phyloP scores from a whole-genome alignment of 192 early-diverging fungal species.

The Coemansia sp. region DNA sequence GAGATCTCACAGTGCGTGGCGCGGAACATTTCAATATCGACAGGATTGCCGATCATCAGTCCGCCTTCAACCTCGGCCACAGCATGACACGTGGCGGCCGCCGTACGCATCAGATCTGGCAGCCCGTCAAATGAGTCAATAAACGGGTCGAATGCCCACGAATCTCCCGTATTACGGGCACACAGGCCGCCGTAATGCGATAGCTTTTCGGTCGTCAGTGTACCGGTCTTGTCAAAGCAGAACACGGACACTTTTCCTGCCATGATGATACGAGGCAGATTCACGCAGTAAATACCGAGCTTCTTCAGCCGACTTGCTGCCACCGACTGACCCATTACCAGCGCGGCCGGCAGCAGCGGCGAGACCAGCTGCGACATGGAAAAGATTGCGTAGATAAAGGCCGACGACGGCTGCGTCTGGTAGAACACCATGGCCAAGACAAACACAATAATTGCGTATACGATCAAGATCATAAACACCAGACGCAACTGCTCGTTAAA shows the following conservation, averaged over 20 bases:
- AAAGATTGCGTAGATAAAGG: constrained; percentile 78
- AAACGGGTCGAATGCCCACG: constrained; percentile 56
- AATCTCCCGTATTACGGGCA: constrained; percentile 39
- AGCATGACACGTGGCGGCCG: constrained; percentile 64
- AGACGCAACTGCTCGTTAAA: constrained; percentile 79
- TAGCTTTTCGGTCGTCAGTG: constrained; percentile 72
- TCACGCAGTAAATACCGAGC: constrained; percentile 71
- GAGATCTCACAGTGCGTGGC: constrained; percentile 55
- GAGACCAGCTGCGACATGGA: constrained; percentile 68
- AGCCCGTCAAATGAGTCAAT: constrained; percentile 54
- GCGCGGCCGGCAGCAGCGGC: constrained; percentile 69
- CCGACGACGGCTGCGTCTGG: constrained; percentile 54
- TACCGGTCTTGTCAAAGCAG: constrained; percentile 80
- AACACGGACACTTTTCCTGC: constrained; percentile 77
- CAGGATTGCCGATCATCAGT: constrained; percentile 68
- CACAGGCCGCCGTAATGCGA: constrained; percentile 60
- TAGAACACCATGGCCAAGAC: constrained; percentile 58
- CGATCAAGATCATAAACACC: constrained; percentile 62
- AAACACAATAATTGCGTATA: constrained; percentile 67
- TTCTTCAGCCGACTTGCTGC: constrained; percentile 61
- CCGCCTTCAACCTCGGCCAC: constrained; percentile 59
- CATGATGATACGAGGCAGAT: constrained; percentile 70
- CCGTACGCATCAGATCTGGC: constrained; percentile 20
- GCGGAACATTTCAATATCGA: constrained; percentile 78
- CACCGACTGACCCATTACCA: constrained; percentile 73